phyloP scores from a whole-genome alignment of 139 green algal species.

The Tetratostichococcus sp. region DNA sequence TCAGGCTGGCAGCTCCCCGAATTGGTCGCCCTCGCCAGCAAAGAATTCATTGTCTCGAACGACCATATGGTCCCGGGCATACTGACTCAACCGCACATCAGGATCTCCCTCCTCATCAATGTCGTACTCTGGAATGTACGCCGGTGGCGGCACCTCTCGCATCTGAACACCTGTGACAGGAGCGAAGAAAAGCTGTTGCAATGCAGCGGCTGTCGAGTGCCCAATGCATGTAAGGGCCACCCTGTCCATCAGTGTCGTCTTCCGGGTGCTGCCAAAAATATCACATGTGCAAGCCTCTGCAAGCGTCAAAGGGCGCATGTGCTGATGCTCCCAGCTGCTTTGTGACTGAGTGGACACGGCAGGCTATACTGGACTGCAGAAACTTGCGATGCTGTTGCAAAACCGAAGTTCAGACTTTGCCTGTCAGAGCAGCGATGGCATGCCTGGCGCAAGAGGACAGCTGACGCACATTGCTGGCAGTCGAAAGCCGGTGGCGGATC shows the following conservation, averaged over 20 bases:
- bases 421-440: no score
- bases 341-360: not conserved
- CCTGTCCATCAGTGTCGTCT: no score
- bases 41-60: conserved; percentile 13
- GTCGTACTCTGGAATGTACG: conserved; percentile 20
- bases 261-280: no score
- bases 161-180: conserved; percentile 22
- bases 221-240: no score
- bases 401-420: no score
- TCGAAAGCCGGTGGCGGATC: no score
- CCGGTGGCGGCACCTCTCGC: conserved; percentile 13
- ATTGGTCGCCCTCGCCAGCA: not conserved
- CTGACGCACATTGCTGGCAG: no score
- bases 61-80: conserved; percentile 18
- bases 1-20: not conserved
- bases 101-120: conserved; percentile 20
- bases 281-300: no score
- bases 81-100: conserved; percentile 16
- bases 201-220: no score
- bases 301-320: no score
- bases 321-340: not conserved
- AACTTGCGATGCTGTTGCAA: not conserved
- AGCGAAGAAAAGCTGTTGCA: no score
- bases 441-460: no score
- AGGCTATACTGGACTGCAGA: not conserved